Evolutionary conservation across 192 early-diverging fungal species (phyloP).

Genomic region (Haplosporangium gracile): DNA sequence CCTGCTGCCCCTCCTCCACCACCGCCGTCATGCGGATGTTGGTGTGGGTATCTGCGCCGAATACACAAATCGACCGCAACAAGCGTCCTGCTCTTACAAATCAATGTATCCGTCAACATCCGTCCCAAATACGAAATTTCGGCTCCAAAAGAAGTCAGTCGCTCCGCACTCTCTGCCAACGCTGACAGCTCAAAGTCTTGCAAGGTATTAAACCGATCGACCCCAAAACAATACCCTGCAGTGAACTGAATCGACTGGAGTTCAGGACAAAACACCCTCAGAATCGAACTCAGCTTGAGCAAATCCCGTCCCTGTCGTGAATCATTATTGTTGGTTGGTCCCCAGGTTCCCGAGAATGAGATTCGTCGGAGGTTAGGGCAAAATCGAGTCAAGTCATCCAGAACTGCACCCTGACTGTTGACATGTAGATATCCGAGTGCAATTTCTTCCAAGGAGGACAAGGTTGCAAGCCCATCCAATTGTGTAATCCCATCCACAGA

Average conservation of each 20-base stretch:
- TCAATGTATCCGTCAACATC: conserved; percentile 33
- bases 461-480: conserved; percentile 16
- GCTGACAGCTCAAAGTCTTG: conserved; percentile 38
- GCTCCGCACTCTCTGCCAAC: conserved; percentile 19
- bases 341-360: conserved; percentile 43
- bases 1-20: not conserved
- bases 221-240: conserved; percentile 27
- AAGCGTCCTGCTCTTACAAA: conserved; percentile 21
- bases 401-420: conserved; percentile 19
- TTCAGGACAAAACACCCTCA: conserved; percentile 23
- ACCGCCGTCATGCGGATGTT: conserved; percentile 24
- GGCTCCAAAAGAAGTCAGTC: conserved; percentile 16
- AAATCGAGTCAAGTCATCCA: conserved; percentile 22
- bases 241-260: conserved; percentile 27
- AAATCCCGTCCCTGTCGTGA: conserved; percentile 22
- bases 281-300: conserved; percentile 10
- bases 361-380: conserved; percentile 24
- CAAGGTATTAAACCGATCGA: conserved; percentile 20
- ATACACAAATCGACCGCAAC: conserved; percentile 31
- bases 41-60: conserved; percentile 8
- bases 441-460: conserved; percentile 39
- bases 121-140: conserved; percentile 17
- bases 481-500: conserved; percentile 31
- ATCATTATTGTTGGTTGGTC: not conserved
- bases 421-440: conserved; percentile 25